Evolutionary conservation across 441 rosid genomes (phyloP), one percentile per base, ranked within the genome.

Genomic region (Adansonia grandidieri): DNA sequence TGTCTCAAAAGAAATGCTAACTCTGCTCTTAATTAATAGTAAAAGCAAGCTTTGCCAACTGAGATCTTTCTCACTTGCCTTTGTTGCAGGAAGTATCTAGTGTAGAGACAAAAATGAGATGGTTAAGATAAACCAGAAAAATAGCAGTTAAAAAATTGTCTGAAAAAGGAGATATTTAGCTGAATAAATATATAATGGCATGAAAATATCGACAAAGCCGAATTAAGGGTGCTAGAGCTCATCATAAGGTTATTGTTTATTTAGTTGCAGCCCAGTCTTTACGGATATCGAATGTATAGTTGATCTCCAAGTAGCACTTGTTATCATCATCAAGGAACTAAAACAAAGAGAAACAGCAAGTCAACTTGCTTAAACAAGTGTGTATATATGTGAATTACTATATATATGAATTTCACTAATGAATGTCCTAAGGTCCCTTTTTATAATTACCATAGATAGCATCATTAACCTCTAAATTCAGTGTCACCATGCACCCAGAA

Each of bases 301-400:
- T 94, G 86, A 94, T 90, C 91, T 92, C 98, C 87, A 94, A 81
- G 87, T 92, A 87, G 88, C 90, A 89, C 81, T 85, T 94, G 80
- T 91, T 89, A 84, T 94, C 98, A 72, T 94, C 98, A 74, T 94
- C 98, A 75, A 94, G 48, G 51, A 94, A 94, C 97, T 94, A 87
- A 71, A 79, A 77, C 61, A 17, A 20, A 53, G 65, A 44, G 14
- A 70, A 69, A 6, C 9, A 0, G 20, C 2, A 17, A 37, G 50
- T 20, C 37, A 40, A 24, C 3, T 42, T 15, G n/a, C 58, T 2
- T 42, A 5, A 42, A 42, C 40, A 37, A 37, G 40, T 37, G 40
- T 37, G 5, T 37, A 4, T 37, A 37, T 37, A 28, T 28, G 2
- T 28, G 32, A 28, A 28, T 28, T 28, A 28, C 32, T 28, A 28